Evolutionary conservation across 2,329 filamentous ascomycete genomes (phyloP), one percentile per base, ranked within the genome.

Genomic region (Aspergillus tubingensis): DNA sequence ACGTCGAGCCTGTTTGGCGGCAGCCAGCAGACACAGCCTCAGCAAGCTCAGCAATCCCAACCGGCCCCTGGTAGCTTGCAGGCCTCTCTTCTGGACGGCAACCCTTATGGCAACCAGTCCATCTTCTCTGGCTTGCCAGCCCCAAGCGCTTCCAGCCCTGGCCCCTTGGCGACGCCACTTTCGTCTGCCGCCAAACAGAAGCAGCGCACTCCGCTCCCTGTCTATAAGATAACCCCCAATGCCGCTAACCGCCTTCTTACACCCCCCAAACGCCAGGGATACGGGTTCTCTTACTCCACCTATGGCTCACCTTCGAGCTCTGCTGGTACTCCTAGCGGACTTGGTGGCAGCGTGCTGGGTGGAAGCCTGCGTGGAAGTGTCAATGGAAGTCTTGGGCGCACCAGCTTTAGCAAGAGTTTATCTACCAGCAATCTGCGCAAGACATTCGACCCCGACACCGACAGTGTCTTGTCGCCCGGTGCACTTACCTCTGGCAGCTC

Each of bases 241-340:
- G 91, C 91, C 36, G 88, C 91, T 8, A 89, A 90, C 21, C 89
- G 92, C 51, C 88, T 93, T 59, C 85, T 88, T 30, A 96, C 92
- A 0, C 92, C 93, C 0, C 91, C 92, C 68, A 94, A 92, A 78
- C 86, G 90, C 58, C 80, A 79, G 58, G 92, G 91, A 5, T 97
- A 91, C 72, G 94, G 94, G 2, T 96, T 97, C 74, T 92, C 90
- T 2, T 97, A 97, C 77, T 96, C 92, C 65, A 92, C 89, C 2
- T 96, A 96, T 69, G 92, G 91, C 48, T 93, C 90, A 1, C 92
- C 94, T 5, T 87, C 89, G 4, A 83, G 88, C 71, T 83, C 81
- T 39, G 81, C 85, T 47, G 91, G 88, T 74, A 90, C 90, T 6
- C 90, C 91, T 5, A 87, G 86, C 39, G 83, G 82, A 17, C 79